Evolutionary conservation across 495 filamentous ascomycete genomes (phyloP).

Genomic region (Aspergillus saccharolyticus): DNA sequence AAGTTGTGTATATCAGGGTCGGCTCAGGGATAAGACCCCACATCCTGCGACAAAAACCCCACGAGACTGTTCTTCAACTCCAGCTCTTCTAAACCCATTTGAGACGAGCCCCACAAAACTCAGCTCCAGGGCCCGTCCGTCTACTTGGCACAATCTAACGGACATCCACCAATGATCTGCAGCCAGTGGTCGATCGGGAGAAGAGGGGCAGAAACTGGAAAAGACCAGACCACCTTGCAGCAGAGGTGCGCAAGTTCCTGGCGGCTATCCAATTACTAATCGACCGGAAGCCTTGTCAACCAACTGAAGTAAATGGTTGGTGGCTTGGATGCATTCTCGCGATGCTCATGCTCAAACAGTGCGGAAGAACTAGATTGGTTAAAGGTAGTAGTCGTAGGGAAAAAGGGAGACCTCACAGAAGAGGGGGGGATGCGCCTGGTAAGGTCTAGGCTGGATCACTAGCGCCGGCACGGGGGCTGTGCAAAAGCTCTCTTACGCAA

Average conservation of each 20-base stretch:
- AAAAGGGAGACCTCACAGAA: background rate
- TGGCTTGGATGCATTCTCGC: no score
- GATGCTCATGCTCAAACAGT: background rate
- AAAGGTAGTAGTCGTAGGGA: background rate
- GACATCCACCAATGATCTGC: constrained; percentile 7
- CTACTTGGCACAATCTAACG: background rate
- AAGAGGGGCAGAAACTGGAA: no score
- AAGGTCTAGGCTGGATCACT: constrained; percentile 18
- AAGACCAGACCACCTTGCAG: background rate
- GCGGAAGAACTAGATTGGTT: background rate
- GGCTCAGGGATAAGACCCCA: constrained; percentile 20
- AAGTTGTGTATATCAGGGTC: constrained; percentile 8
- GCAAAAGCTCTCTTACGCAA: constrained; percentile 29
- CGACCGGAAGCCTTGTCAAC: background rate
- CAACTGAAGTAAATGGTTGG: no score
- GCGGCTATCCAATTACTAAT: background rate
- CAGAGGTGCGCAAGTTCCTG: background rate
- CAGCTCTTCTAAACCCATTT: background rate
- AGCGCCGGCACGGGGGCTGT: constrained; percentile 29
- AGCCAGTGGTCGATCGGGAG: constrained; percentile 12
- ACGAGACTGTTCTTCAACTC: constrained; percentile 17
- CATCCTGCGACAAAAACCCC: constrained; percentile 11
- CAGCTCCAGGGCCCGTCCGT: background rate
- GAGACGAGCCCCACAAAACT: background rate
- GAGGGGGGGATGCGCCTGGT: constrained; percentile 7